A percentile compares a stretch with the other conserved stretches of the same genome.
These are phyloP conservation scores for Leptomonas seymouri DNA, from an alignment of 208 protist species.

Conservation along the genomic window DNA sequence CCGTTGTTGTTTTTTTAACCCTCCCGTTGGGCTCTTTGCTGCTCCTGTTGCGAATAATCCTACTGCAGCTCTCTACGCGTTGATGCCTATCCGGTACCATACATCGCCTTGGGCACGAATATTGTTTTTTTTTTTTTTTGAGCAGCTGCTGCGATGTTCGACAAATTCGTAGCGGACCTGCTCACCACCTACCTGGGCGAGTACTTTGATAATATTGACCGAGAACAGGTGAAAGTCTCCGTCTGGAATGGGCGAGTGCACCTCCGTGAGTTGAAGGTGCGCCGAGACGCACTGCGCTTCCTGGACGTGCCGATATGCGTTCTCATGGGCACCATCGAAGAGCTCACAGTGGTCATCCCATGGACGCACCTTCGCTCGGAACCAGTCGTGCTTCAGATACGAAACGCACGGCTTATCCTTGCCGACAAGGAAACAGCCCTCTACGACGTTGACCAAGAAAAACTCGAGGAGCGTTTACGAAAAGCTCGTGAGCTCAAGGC, in stretches of 20 bases:
- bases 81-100: too few species aligned
- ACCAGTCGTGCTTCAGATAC: conserved; percentile 64
- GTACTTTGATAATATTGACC: conserved; percentile 87
- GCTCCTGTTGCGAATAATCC: too few species aligned
- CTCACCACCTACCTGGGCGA: conserved; percentile 80
- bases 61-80: too few species aligned
- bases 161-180: conserved; percentile 75
- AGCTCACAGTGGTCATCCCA: conserved; percentile 73
- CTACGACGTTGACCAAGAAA: conserved; percentile 56
- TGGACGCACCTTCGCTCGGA: conserved; percentile 80
- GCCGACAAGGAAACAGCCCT: conserved; percentile 52
- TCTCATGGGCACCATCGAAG: conserved; percentile 62
- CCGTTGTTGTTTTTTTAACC: too few species aligned
- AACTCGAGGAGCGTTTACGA: conserved; percentile 43
- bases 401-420: conserved; percentile 56
- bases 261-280: conserved; percentile 62
- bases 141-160: conserved; percentile 54
- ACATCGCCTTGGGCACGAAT: too few species aligned
- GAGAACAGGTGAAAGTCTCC: conserved; percentile 84
- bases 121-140: not conserved
- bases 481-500: conserved; percentile 51
- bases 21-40: too few species aligned
- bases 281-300: conserved; percentile 64
- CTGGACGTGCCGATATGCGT: conserved; percentile 68
- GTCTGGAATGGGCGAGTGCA: conserved; percentile 80